Evolutionary conservation across 257 asterid genomes (phyloP).

Genomic region (Perilla frutescens): DNA sequence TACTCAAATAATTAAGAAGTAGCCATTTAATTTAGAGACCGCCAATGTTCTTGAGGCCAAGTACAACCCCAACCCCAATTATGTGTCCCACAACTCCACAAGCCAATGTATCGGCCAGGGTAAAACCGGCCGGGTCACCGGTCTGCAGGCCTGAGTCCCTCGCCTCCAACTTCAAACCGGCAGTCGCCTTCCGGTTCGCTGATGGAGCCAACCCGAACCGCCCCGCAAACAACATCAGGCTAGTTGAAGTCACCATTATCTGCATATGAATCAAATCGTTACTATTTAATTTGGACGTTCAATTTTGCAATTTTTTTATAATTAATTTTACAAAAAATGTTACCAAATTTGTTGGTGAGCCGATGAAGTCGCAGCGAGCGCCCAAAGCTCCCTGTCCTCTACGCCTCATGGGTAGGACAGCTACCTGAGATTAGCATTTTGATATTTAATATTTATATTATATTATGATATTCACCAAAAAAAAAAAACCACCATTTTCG

Average conservation of each 20-base stretch:
- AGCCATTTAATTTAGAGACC: conserved; percentile 19
- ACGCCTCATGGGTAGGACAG: conserved; percentile 54
- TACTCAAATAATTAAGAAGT: neutral
- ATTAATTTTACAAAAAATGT: neutral
- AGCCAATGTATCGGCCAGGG: conserved; percentile 92
- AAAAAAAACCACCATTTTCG: too few relatives aligned
- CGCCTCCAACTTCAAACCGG: conserved; percentile 73
- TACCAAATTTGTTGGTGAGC: conserved; percentile 93
- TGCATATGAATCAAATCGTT: conserved; percentile 24
- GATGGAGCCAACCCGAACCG: conserved; percentile 96
- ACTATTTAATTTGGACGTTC: neutral
- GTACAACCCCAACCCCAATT: conserved; percentile 96
- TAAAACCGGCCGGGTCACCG: conserved; percentile 97
- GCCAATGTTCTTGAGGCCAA: conserved; percentile 86
- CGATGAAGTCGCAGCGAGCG: conserved; percentile 92
- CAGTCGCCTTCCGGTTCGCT: conserved; percentile 91
- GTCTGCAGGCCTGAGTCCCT: conserved; percentile 95
- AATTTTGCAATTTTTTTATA: neutral
- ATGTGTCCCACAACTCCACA: conserved; percentile 90
- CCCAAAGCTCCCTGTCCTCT: conserved; percentile 74
- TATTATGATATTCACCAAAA: too few relatives aligned
- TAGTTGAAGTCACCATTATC: conserved; percentile 92
- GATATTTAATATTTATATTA: too few relatives aligned
- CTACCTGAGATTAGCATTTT: conserved; percentile 45
- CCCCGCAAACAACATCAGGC: conserved; percentile 89